A percentile compares a stretch with the other conserved stretches of the same genome.
Conservation (phyloP, 2,329 filamentous ascomycete genomes). For the Hypoxylon sp. region DNA sequence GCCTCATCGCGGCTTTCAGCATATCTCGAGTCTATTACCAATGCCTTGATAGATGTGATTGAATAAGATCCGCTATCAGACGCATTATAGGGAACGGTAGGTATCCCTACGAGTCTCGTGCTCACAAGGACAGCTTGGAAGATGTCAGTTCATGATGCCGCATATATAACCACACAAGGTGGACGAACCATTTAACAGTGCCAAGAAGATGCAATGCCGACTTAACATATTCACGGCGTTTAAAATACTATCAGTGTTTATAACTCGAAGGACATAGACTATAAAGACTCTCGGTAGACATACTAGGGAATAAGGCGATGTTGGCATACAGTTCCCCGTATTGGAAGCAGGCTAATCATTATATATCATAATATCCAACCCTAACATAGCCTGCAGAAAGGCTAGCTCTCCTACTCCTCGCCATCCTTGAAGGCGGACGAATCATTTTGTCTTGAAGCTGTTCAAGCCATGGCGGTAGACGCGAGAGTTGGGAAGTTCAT, state of each 20-base stretch:
- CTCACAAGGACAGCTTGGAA: conserved; percentile 34
- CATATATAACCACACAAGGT: background rate
- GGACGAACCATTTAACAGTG: conserved; percentile 40
- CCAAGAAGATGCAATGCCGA: conserved; percentile 21
- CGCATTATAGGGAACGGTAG: conserved; percentile 52
- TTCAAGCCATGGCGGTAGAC: conserved; percentile 14
- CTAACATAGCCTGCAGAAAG: conserved; percentile 22
- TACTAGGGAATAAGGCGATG: background rate
- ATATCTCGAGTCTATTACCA: conserved; percentile 61
- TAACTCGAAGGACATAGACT: conserved; percentile 8
- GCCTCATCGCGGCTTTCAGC: conserved; percentile 56
- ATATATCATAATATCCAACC: conserved; percentile 20
- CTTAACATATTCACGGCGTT: conserved; percentile 8
- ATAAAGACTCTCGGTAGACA: conserved; percentile 1
- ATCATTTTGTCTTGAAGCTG: conserved; percentile 31
- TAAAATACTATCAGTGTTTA: conserved; percentile 6
- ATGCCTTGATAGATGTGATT: conserved; percentile 48
- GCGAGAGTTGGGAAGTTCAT: conserved; percentile 19
- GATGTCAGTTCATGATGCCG: conserved; percentile 20
- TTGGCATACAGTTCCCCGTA: background rate
- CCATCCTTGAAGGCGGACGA: conserved; percentile 19
- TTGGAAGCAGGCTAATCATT: conserved; percentile 6
- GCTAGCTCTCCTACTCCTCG: conserved; percentile 7
- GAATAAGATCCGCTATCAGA: conserved; percentile 46
- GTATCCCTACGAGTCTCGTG: conserved; percentile 50